These are phyloP conservation scores for Penicillium brasilianum DNA, from an alignment of 2,329 filamentous ascomycete species.

Conservation along the genomic window DNA sequence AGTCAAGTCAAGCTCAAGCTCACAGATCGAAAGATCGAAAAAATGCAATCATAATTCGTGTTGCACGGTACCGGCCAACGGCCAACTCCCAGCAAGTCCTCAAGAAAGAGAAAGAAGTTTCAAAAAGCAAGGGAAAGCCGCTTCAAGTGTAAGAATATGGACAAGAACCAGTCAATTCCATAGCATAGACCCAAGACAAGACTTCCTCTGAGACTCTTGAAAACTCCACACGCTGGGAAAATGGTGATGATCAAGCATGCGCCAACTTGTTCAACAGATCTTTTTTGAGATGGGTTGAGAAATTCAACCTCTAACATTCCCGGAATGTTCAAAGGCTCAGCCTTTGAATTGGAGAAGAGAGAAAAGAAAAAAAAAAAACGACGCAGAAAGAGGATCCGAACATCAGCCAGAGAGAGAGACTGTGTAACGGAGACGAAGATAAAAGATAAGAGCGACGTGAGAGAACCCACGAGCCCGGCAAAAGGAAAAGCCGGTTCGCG, in stretches of 20 bases:
- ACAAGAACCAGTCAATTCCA: slow-evolving; percentile 10
- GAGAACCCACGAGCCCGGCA: neutral
- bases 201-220: neutral
- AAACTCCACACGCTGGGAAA: neutral
- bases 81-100: neutral
- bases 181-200: neutral
- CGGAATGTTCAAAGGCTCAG: slow-evolving; percentile 7
- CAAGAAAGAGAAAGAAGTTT: neutral
- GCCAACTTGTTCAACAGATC: slow-evolving; percentile 19
- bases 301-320: neutral
- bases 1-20: neutral
- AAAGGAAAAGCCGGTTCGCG: neutral
- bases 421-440: slow-evolving; percentile 1
- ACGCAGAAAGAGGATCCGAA: neutral
- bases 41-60: slow-evolving; percentile 8
- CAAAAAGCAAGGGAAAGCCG: neutral
- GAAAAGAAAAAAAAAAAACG: neutral
- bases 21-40: neutral
- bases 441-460: neutral
- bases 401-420: neutral
- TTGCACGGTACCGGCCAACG: neutral
- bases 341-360: neutral
- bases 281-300: slow-evolving; percentile 4
- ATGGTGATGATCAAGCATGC: neutral
- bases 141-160: neutral